These are phyloP conservation scores for Puccinia polysora DNA, from an alignment of 1,284 basidiomycete genomes.

Conservation along the genomic window DNA sequence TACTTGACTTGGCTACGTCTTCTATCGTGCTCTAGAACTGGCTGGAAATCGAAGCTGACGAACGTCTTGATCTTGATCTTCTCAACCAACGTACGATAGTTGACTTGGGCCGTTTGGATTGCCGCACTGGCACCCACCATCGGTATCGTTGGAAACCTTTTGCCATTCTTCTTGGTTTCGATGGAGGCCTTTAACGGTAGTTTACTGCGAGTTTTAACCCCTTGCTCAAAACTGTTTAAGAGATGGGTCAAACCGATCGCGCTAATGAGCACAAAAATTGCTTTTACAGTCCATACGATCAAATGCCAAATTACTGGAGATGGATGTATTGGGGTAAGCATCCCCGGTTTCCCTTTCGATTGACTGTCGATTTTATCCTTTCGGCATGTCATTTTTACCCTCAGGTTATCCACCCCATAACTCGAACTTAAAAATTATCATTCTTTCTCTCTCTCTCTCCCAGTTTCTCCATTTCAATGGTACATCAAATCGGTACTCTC, in stretches of 20 bases:
- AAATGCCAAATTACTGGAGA: constrained; percentile 48
- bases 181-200: constrained; percentile 50
- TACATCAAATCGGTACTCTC: constrained; percentile 46
- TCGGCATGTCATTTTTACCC: neutral
- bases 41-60: neutral
- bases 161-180: constrained; percentile 50
- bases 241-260: neutral
- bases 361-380: neutral
- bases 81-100: too few relatives aligned
- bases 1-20: neutral
- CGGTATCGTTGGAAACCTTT: constrained; percentile 48
- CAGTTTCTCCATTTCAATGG: constrained; percentile 45
- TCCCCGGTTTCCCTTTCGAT: neutral
- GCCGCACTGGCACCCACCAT: constrained; percentile 46
- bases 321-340: constrained; percentile 46
- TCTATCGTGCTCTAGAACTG: too few relatives aligned
- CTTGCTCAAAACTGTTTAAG: neutral
- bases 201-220: constrained; percentile 44
- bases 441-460: neutral
- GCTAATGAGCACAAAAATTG: neutral
- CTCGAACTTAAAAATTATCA: too few relatives aligned
- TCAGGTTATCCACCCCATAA: too few relatives aligned
- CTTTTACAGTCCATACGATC: constrained; percentile 46
- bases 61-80: too few relatives aligned
- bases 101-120: constrained; percentile 50